Percentiles rank a stretch among this genome's conserved stretches.
Conservation (phyloP, 164 flowering plant genomes). For the Cinnamomum micranthum region DNA sequence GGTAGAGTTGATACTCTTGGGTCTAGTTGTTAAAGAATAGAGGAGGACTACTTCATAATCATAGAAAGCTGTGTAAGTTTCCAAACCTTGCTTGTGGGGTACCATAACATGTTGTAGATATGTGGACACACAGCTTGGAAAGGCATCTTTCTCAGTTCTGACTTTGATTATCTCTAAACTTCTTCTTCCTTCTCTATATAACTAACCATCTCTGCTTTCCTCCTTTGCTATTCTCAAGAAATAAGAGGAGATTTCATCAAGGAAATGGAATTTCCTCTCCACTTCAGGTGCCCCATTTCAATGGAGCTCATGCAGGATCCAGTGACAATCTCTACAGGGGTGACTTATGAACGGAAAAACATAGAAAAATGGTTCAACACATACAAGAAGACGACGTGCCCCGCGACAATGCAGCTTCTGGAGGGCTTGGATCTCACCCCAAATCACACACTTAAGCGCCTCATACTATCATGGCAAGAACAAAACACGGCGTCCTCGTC, state of each 20-base stretch:
- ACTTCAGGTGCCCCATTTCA: conserved; percentile 75
- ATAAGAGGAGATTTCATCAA: conserved; percentile 1
- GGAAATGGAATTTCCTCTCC: conserved; percentile 40
- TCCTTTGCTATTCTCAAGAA: not conserved
- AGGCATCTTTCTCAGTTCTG: conserved; percentile 14
- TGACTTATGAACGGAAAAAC: conserved; percentile 54
- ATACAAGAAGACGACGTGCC: conserved; percentile 62
- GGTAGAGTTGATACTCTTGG: not conserved
- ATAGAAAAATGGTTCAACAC: conserved; percentile 60
- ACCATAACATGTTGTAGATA: not conserved
- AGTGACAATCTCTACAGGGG: conserved; percentile 64
- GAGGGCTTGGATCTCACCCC: conserved; percentile 43
- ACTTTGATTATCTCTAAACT: conserved; percentile 15
- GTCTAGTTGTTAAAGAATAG: not conserved
- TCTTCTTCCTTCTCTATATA: not conserved
- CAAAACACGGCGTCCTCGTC: not conserved
- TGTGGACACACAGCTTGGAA: conserved; percentile 12
- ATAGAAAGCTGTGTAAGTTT: not conserved
- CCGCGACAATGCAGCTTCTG: conserved; percentile 59
- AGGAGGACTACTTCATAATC: not conserved
- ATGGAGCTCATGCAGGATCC: conserved; percentile 74
- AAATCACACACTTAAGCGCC: conserved; percentile 63
- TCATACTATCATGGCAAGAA: conserved; percentile 45
- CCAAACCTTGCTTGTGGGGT: conserved; percentile 3
- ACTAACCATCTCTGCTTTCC: not conserved